phyloP scores from a whole-genome alignment of 1,284 basidiomycete genomes.

The Cutaneotrichosporon curvatum region DNA sequence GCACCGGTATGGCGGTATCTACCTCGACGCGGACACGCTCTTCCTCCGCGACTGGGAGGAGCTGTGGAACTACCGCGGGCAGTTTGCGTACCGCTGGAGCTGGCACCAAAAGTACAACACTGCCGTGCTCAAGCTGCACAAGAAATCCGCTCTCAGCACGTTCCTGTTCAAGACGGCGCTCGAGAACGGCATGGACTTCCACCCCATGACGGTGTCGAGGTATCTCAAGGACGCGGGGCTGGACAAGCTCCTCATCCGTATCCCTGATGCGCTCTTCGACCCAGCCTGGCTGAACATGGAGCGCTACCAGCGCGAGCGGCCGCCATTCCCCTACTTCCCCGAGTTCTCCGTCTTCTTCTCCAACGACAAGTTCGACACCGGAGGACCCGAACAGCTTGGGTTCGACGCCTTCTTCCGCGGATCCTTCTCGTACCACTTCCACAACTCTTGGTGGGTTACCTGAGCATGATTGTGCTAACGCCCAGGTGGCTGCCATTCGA shows the following conservation, averaged over 20 bases:
- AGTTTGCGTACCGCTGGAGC: slow-evolving; percentile 81
- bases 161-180: slow-evolving; percentile 80
- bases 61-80: slow-evolving; percentile 77
- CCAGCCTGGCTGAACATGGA: slow-evolving; percentile 81
- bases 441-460: slow-evolving; percentile 63
- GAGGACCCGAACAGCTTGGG: slow-evolving; percentile 65
- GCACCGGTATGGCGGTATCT: slow-evolving; percentile 76
- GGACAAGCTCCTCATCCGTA: slow-evolving; percentile 62
- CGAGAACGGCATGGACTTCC: slow-evolving; percentile 76
- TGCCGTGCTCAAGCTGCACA: slow-evolving; percentile 75
- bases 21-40: slow-evolving; percentile 79
- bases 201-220: slow-evolving; percentile 72
- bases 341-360: slow-evolving; percentile 77
- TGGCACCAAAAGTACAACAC: slow-evolving; percentile 76
- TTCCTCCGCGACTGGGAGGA: slow-evolving; percentile 88
- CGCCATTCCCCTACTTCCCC: slow-evolving; percentile 74
- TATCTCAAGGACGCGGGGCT: slow-evolving; percentile 72
- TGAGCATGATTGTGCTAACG: neutral
- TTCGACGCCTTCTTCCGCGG: slow-evolving; percentile 82
- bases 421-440: slow-evolving; percentile 78
- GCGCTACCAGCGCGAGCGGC: slow-evolving; percentile 69
- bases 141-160: slow-evolving; percentile 67
- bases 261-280: slow-evolving; percentile 80
- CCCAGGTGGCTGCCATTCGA: slow-evolving; percentile 93
- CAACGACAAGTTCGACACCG: slow-evolving; percentile 60